Conservation (phyloP, 2,329 filamentous ascomycete species). For the Thermothelomyces thermophilus region DNA sequence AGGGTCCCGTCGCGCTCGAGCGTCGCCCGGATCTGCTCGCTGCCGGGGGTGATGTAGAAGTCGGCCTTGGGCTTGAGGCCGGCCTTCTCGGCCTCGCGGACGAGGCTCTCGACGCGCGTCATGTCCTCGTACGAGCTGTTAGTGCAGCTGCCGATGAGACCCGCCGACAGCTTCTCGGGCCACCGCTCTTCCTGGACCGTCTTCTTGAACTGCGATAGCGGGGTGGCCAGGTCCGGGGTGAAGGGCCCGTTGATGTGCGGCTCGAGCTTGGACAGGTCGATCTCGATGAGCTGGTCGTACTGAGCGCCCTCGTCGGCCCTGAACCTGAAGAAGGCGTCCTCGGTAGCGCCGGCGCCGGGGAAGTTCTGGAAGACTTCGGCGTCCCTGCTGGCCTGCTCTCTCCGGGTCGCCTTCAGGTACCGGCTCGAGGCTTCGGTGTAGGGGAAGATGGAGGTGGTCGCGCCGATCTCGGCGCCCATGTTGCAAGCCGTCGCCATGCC, state of each 20-base stretch:
- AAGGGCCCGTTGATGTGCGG: constrained; percentile 97
- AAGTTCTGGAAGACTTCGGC: constrained; percentile 55
- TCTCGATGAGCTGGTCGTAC: constrained; percentile 87
- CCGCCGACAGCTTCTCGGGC: constrained; percentile 86
- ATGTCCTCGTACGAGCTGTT: constrained; percentile 99
- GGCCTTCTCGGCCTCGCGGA: constrained; percentile 84
- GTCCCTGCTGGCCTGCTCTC: constrained; percentile 61
- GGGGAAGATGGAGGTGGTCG: constrained; percentile 93
- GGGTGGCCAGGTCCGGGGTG: constrained; percentile 90
- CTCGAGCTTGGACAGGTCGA: constrained; percentile 83
- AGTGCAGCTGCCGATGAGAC: constrained; percentile 94
- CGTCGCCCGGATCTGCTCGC: constrained; percentile 93
- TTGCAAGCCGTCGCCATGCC: constrained; percentile 91
- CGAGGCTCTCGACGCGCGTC: constrained; percentile 87
- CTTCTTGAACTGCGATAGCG: constrained; percentile 81
- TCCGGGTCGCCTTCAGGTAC: constrained; percentile 80
- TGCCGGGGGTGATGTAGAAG: constrained; percentile 95
- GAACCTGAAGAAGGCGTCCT: constrained; percentile 56
- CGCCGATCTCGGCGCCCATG: constrained; percentile 84
- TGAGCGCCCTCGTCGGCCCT: constrained; percentile 72
- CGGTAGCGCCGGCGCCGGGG: constrained; percentile 37
- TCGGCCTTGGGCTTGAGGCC: constrained; percentile 82
- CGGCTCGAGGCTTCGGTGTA: constrained; percentile 78
- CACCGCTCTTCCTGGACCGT: constrained; percentile 78
- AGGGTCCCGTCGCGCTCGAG: constrained; percentile 84